Evolutionary conservation across 164 flowering plant genomes (phyloP).

Genomic region (Nymphaea thermarum): DNA sequence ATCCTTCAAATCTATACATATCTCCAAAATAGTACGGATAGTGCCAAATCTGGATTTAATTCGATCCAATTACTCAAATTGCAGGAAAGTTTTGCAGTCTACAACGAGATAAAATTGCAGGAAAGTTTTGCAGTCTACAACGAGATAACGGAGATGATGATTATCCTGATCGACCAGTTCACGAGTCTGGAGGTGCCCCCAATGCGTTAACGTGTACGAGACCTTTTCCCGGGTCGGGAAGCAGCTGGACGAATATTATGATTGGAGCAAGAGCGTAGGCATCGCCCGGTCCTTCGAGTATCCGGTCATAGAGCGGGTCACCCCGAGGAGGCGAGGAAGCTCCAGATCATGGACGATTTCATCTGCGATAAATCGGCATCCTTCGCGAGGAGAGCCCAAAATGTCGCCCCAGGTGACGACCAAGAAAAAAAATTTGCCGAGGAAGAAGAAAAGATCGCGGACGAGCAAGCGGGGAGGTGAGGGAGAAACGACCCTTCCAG

Average conservation of each 20-base stretch:
- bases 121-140: slow-evolving; percentile 53
- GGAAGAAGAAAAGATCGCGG: slow-evolving; percentile 9
- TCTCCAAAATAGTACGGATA: no score
- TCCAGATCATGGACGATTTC: slow-evolving; percentile 38
- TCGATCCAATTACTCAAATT: slow-evolving; percentile 10
- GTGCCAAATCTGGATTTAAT: no score
- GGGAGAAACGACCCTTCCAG: background rate
- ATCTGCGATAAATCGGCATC: slow-evolving; percentile 21
- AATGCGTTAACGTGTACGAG: slow-evolving; percentile 57
- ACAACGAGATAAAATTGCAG: no score
- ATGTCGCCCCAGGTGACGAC: slow-evolving; percentile 22
- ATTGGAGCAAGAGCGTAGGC: slow-evolving; percentile 27
- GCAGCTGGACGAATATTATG: slow-evolving; percentile 72
- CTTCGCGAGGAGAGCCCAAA: slow-evolving; percentile 3
- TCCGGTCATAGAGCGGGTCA: slow-evolving; percentile 34
- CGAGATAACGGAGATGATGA: slow-evolving; percentile 64
- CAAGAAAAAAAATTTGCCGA: background rate
- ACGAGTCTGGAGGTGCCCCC: slow-evolving; percentile 56
- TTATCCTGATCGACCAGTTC: slow-evolving; percentile 64
- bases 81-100: slow-evolving; percentile 80
- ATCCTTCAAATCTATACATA: no score
- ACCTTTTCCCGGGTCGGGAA: slow-evolving; percentile 54
- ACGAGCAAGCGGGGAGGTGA: slow-evolving; percentile 8
- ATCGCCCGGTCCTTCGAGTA: slow-evolving; percentile 30
- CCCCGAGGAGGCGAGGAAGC: slow-evolving; percentile 32